Evolutionary conservation across 352 stramenopile genomes (phyloP), one percentile per base, ranked within the genome.

Genomic region (Globisporangium ultimum): DNA sequence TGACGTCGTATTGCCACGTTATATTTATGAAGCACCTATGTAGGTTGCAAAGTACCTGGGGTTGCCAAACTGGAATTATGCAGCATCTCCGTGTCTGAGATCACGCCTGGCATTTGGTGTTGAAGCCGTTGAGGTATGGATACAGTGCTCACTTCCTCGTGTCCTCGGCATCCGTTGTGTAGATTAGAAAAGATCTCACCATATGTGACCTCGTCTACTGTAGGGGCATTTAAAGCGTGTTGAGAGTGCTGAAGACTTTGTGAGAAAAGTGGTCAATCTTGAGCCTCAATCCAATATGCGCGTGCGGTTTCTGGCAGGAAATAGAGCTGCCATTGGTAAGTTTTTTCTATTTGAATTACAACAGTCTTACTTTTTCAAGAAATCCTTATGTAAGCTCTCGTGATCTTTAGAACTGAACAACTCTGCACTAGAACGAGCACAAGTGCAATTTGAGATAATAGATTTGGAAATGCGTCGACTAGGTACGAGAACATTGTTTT

Each of bases 101-200:
- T 98, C 93, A 22, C 81, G 97, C 38, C 71, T 99, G 41, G 93
- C 95, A 8, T 96, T 98, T 64, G 97, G 97, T 45, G 91, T 99
- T 1, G 65, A 92, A 50, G 96, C 96, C 7, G 96, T 89, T 0
- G 63, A 90, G 59, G 84, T 96, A 48, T 22, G 8, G 36, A 2
- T 32, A 15, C 5, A 41, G 5, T 5, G 24, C 24, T 32, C 24
- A 32, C 24, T 32, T 32, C 2, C 2, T 2, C 24, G 24, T 5
- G 5, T 32, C 24, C 24, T 32, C 24, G 24, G 5, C 2, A 5
- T 32, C 24, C 24, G 24, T 32, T 6, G 24, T 32, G 5, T 5
- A 32, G 2, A 6, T 32, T 32, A 32, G 2, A 32, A 5, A 32
- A 32, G 24, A 32, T n/a, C n/a, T n/a, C 2, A 32, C 5, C 24